Conservation (phyloP, 75 land plant species). For the Isoetes taiwanensis region DNA sequence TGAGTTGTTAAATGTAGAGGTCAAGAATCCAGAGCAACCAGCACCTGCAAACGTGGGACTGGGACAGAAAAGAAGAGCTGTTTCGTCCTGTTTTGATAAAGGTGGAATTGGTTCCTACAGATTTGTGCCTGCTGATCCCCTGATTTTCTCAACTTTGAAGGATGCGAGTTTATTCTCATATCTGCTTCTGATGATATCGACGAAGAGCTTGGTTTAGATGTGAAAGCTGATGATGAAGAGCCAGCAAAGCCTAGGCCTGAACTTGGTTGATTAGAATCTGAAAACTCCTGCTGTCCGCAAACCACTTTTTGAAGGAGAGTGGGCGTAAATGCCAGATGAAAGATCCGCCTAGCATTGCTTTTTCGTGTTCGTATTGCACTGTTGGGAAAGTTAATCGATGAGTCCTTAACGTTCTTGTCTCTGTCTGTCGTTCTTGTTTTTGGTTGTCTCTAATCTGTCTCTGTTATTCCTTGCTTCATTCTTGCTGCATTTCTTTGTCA, state of each 20-base stretch:
- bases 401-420: too few species aligned
- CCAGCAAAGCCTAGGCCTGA: constrained; percentile 27
- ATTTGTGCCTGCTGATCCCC: constrained; percentile 70
- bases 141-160: constrained; percentile 76
- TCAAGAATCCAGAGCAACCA: constrained; percentile 60
- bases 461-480: too few species aligned
- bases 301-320: constrained; percentile 45
- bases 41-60: constrained; percentile 31
- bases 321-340: constrained; percentile 40
- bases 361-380: too few species aligned
- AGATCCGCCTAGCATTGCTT: too few species aligned
- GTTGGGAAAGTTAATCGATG: too few species aligned
- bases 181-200: constrained; percentile 65
- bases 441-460: too few species aligned
- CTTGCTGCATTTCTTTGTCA: too few species aligned
- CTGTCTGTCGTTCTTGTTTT: too few species aligned
- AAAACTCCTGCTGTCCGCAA: constrained; percentile 23
- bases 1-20: constrained; percentile 15
- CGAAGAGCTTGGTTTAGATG: constrained; percentile 57
- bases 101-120: constrained; percentile 37
- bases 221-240: constrained; percentile 17
- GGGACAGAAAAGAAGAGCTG: constrained; percentile 52
- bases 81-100: constrained; percentile 53
- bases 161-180: constrained; percentile 70
- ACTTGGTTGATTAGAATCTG: constrained; percentile 35